phyloP scores from a whole-genome alignment of 495 filamentous ascomycete species.

The Talaromyces thailandensis region DNA sequence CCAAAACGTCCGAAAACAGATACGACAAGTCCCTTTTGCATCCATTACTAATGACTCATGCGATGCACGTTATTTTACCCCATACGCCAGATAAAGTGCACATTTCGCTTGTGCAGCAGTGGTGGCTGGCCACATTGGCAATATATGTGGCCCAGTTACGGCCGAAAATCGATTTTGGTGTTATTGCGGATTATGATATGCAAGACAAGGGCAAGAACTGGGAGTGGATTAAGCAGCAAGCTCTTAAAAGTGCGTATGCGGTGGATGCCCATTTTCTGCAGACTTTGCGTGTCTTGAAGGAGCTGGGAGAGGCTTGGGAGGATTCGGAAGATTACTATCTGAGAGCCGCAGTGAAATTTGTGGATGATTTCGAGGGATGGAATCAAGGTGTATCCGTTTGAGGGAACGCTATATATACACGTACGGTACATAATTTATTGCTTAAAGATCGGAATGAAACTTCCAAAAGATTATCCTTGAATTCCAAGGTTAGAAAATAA shows the following conservation, averaged over 20 bases:
- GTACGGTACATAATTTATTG: not conserved
- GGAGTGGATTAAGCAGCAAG: constrained; percentile 63
- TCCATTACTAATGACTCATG: constrained; percentile 74
- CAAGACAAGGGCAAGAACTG: constrained; percentile 46
- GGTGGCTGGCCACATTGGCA: constrained; percentile 77
- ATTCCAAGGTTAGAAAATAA: not conserved
- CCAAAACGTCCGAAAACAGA: constrained; percentile 29
- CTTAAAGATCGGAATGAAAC: not conserved
- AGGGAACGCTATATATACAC: too few species aligned
- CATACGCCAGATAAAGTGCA: constrained; percentile 66
- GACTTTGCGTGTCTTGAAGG: constrained; percentile 65
- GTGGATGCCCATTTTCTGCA: constrained; percentile 80
- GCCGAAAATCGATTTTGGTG: constrained; percentile 57
- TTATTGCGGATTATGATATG: constrained; percentile 50
- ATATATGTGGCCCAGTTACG: constrained; percentile 70
- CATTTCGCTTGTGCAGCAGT: constrained; percentile 63
- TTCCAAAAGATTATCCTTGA: not conserved
- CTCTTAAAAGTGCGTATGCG: constrained; percentile 52
- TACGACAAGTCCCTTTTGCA: constrained; percentile 88
- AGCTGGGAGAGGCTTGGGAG: constrained; percentile 72
- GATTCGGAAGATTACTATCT: constrained; percentile 70
- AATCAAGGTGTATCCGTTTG: too few species aligned
- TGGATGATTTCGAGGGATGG: constrained; percentile 73
- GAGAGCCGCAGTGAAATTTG: constrained; percentile 71
- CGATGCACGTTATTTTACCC: constrained; percentile 76